Evolutionary conservation across 305 asterid genomes (phyloP), one percentile per base, ranked within the genome.

Genomic region (Rubia peregrina): DNA sequence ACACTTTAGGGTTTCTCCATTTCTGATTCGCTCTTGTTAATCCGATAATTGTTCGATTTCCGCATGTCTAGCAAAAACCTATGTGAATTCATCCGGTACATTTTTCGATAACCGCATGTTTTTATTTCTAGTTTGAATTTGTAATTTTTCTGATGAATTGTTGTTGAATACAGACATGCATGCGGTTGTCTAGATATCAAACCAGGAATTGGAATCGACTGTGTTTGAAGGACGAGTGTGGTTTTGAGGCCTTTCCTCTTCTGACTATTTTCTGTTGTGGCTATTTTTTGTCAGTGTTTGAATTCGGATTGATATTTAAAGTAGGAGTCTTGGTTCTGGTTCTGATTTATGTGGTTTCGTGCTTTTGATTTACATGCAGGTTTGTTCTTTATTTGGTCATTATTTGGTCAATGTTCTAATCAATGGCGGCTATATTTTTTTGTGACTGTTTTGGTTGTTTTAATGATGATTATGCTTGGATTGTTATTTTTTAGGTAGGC

Each of bases 351-450:
- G 65, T 80, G 66, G 70, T 64, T 63, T 83, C 72, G 36, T 63
- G n/a, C 71, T 63, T 70, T 33, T 71, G 57, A 49, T 49, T 49
- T 3, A 49, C 6, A 73, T 77, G 68, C 85, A 85, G 92, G 74
- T 81, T 76, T 71, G 66, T 78, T 82, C 86, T 65, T 81, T 84
- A 53, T 74, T 76, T 71, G 66, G 77, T 82, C 86, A 62, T 81
- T 84, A 53, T 74, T 75, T 73, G 76, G 83, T 40, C 53, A 70
- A 74, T 73, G 83, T 43, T 69, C 81, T 69, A 74, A 73, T 78
- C 75, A 73, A 68, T 73, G 38, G 5, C 5, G 38, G 3, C 3
- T 33, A 1, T 33, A 33, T 33, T 33, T 4, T 33, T 33, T 33
- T 33, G 38, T 33, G 38, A 33, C 38, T 61, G 65, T 68, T 75